These are phyloP conservation scores for Sarocladium brachiariae DNA, from an alignment of 2,329 filamentous ascomycete genomes.

Conservation along the genomic window DNA sequence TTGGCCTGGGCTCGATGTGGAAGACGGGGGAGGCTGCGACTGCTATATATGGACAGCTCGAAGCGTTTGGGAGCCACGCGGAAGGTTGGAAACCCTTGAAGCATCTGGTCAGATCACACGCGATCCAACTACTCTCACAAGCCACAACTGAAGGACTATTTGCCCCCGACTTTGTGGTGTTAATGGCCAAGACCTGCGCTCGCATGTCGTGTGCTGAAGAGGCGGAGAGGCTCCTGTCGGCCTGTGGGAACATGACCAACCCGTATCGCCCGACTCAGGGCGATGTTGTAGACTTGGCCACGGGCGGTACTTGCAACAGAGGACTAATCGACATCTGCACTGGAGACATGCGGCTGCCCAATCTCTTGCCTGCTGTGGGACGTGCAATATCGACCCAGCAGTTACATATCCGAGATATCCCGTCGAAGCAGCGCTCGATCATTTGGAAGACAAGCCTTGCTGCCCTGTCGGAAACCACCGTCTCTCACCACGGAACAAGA, in stretches of 20 bases:
- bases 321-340: neutral
- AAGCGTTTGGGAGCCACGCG: constrained; percentile 21
- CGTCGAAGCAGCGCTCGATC: neutral
- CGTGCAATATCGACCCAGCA: neutral
- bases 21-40: constrained; percentile 7
- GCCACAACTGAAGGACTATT: constrained; percentile 23
- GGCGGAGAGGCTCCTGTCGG: neutral
- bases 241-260: neutral
- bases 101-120: constrained; percentile 26
- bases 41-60: constrained; percentile 27
- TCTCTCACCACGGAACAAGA: constrained; percentile 3
- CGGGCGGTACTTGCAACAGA: neutral
- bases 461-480: neutral
- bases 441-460: neutral
- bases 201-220: neutral
- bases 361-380: neutral
- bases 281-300: neutral
- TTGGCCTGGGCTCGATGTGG: constrained; percentile 20
- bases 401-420: neutral
- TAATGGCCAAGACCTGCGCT: neutral
- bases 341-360: neutral
- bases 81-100: constrained; percentile 28
- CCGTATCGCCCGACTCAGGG: neutral
- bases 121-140: constrained; percentile 20
- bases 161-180: neutral